Conservation (phyloP, 2,329 filamentous ascomycete genomes). For the Curvularia verruculosa region DNA sequence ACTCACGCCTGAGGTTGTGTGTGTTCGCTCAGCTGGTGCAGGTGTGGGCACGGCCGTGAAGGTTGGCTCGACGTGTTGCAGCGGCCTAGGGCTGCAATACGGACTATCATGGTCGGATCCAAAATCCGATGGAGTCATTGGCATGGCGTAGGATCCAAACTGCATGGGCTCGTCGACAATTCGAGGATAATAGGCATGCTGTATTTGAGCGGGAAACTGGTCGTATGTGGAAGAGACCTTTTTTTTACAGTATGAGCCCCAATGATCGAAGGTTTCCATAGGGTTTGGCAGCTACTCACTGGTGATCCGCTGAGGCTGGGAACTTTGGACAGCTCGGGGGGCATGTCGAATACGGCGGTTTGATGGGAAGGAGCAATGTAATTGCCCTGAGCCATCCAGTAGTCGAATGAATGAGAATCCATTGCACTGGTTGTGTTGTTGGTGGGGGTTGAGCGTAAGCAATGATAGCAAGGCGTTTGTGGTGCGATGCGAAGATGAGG, state of each 20-base stretch:
- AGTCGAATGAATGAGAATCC: constrained; percentile 47
- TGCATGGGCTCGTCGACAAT: constrained; percentile 42
- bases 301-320: constrained; percentile 49
- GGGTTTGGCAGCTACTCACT: constrained; percentile 30
- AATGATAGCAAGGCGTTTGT: constrained; percentile 15
- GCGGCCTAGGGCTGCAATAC: constrained; percentile 46
- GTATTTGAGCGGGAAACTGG: constrained; percentile 41
- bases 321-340: constrained; percentile 45
- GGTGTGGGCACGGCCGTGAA: constrained; percentile 27
- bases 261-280: background rate
- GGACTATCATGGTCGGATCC: constrained; percentile 49
- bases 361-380: constrained; percentile 42
- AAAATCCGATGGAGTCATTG: constrained; percentile 50
- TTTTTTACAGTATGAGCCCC: constrained; percentile 11
- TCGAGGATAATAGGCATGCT: constrained; percentile 43
- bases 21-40: constrained; percentile 38
- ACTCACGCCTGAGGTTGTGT: constrained; percentile 50
- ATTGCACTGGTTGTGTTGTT: constrained; percentile 25
- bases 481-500: background rate
- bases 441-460: background rate
- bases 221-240: constrained; percentile 49
- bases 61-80: constrained; percentile 33
- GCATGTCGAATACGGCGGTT: constrained; percentile 41
- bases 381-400: constrained; percentile 46
- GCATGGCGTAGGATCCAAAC: constrained; percentile 44